phyloP scores from a whole-genome alignment of 2,329 filamentous ascomycete species.

The Truncatella angustata region DNA sequence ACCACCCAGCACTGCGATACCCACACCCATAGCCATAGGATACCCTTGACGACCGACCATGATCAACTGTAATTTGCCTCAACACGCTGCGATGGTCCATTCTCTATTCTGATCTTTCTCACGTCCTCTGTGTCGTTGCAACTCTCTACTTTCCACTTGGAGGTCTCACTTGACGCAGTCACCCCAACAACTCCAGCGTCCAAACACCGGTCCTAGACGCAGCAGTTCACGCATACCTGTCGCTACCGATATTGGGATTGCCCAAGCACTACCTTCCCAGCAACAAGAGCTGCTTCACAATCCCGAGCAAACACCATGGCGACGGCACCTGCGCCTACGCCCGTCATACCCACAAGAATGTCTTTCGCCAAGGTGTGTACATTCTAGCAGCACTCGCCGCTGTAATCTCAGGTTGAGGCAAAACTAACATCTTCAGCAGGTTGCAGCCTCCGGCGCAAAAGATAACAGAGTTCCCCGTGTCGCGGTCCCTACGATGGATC shows the following conservation, averaged over 20 bases:
- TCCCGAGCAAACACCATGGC: constrained; percentile 19
- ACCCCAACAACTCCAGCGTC: too few relatives aligned
- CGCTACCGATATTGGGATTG: not conserved
- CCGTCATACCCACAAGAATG: constrained; percentile 28
- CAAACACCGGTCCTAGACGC: too few relatives aligned
- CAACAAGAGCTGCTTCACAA: not conserved
- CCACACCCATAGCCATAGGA: constrained; percentile 29
- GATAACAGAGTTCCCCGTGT: constrained; percentile 27
- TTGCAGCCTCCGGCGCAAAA: constrained; percentile 29
- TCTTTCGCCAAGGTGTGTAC: constrained; percentile 31
- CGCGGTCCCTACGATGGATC: constrained; percentile 27
- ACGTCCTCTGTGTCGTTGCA: constrained; percentile 18
- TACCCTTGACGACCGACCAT: constrained; percentile 45
- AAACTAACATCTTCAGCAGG: constrained; percentile 17
- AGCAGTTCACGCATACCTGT: too few relatives aligned
- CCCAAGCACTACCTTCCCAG: not conserved
- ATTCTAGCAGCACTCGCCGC: not conserved
- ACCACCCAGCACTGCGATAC: constrained; percentile 16
- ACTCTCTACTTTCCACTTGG: constrained; percentile 15
- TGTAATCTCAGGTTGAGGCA: not conserved
- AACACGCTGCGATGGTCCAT: constrained; percentile 52
- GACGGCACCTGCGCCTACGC: constrained; percentile 21
- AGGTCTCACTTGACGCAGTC: constrained; percentile 2
- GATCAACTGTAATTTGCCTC: constrained; percentile 51
- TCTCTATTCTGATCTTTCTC: constrained; percentile 51